Base-by-base conservation (phyloP, 2,329 filamentous ascomycete genomes). In the Coniochaeta hoffmannii region DNA sequence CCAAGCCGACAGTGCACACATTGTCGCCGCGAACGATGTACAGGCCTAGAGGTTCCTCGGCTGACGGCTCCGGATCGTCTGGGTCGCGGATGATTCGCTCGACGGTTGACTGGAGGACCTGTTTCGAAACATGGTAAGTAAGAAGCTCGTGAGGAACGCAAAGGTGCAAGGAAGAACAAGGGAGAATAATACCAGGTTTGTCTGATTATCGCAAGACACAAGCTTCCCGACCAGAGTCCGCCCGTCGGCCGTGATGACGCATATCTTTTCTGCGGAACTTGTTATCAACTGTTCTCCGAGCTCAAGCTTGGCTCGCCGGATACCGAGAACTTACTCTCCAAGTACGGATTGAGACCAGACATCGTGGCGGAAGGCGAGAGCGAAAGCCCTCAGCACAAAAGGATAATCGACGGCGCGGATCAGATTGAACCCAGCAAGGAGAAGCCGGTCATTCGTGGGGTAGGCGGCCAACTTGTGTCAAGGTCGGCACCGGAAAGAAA, bases 11-110 rank as follows among this genome's bases (percentile, higher is more conserved):
- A 15, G 95, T 80, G 59, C 91, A 92, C 50, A 99, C 93, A 66
- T 95, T 97, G 69, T 99, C 94, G 53, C 94, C 94, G 58, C 94
- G 83, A 56, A 99, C 89, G 56, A 99, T 80, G 69, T 97, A 97
- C 6, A 97, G 74, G 1, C 94, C 94, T 59, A 97, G 83, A 4
- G 88, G 85, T 17, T 94, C 86, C 67, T 94, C 85, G 57, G 86
- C 83, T 44, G 88, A 95, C 0, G 87, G 82, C 63, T 96, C 90
- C 38, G 84, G 81, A 66, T 96, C 90, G 67, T 97, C 92, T 44
- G 82, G 81, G 1, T 88, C 87, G 60, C 90, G 88, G 64, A 99
- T 96, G 59, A 97, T 88, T 62, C 94, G 88, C 72, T 99, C 94
- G 59, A 91, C 77, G 4, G 93, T 90, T 61, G 89, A 80, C 62